These are phyloP conservation scores for Monosporascus sp. DNA, from an alignment of 2,329 filamentous ascomycete species.

Conservation along the genomic window DNA sequence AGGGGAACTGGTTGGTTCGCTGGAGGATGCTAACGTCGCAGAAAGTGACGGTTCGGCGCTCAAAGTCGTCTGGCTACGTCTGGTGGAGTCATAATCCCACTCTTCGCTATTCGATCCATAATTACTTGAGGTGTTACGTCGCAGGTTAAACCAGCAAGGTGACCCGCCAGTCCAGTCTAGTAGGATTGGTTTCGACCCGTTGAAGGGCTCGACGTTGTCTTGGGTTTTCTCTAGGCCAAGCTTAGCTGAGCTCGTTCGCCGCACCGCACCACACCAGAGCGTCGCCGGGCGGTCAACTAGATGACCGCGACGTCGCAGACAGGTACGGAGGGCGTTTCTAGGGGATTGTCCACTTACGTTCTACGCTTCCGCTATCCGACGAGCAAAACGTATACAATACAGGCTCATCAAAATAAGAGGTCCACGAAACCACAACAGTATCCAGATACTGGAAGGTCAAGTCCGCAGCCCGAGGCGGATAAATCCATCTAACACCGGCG, in stretches of 20 bases:
- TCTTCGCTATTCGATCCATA: slow-evolving; percentile 2
- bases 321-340: too few relatives aligned
- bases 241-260: background rate
- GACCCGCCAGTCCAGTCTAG: slow-evolving; percentile 3
- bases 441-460: slow-evolving; percentile 4
- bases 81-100: background rate
- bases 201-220: slow-evolving; percentile 1
- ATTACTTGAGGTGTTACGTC: background rate
- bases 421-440: slow-evolving; percentile 4
- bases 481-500: background rate
- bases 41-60: background rate
- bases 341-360: background rate
- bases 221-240: background rate
- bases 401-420: slow-evolving; percentile 1
- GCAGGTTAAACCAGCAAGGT: slow-evolving; percentile 9
- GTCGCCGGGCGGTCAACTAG: too few relatives aligned
- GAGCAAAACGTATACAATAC: slow-evolving; percentile 3
- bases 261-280: too few relatives aligned
- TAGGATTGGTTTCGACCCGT: slow-evolving; percentile 1
- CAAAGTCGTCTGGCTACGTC: slow-evolving; percentile 2
- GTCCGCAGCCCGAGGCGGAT: background rate
- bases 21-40: background rate
- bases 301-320: too few relatives aligned
- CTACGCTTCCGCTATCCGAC: background rate
- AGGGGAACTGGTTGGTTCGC: background rate